Evolutionary conservation across 768 basidiomycete genomes (phyloP).

Genomic region (Lenzites betulinus): DNA sequence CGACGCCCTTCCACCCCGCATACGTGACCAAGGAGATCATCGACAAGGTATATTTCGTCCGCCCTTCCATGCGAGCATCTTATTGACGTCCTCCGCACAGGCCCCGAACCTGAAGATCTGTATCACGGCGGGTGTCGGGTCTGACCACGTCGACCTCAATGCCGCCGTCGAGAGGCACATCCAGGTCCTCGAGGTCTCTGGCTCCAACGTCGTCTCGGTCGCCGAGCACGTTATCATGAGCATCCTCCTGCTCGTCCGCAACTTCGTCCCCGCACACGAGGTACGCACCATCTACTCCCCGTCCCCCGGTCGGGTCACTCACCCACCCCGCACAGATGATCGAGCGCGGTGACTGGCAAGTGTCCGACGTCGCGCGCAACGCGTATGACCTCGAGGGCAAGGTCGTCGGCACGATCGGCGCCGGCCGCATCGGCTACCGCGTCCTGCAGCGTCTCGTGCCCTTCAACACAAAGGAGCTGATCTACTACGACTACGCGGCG

Average conservation of each 20-base stretch:
- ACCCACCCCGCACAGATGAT: conserved; percentile 59
- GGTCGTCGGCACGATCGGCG: conserved; percentile 87
- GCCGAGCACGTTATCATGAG: conserved; percentile 92
- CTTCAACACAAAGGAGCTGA: conserved; percentile 87
- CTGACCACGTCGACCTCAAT: conserved; percentile 89
- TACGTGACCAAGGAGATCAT: conserved; percentile 77
- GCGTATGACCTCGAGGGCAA: conserved; percentile 91
- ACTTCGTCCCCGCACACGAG: conserved; percentile 88
- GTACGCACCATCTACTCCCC: conserved; percentile 21
- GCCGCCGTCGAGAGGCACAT: conserved; percentile 79
- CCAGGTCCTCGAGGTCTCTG: conserved; percentile 71
- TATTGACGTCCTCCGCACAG: background rate
- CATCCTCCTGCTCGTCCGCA: conserved; percentile 87
- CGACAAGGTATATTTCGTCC: conserved; percentile 44
- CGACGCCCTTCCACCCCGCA: conserved; percentile 86
- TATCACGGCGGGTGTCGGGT: conserved; percentile 89
- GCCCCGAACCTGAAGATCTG: conserved; percentile 90
- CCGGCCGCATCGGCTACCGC: conserved; percentile 83
- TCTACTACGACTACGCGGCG: conserved; percentile 86
- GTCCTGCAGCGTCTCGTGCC: conserved; percentile 78
- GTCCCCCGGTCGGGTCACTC: background rate
- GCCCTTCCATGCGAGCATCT: background rate
- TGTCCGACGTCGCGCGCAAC: conserved; percentile 78
- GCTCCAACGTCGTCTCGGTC: conserved; percentile 88
- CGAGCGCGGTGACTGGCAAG: conserved; percentile 84